These are phyloP conservation scores for Dryas octopetala DNA, from an alignment of 306 rosid genomes.

Conservation along the genomic window DNA sequence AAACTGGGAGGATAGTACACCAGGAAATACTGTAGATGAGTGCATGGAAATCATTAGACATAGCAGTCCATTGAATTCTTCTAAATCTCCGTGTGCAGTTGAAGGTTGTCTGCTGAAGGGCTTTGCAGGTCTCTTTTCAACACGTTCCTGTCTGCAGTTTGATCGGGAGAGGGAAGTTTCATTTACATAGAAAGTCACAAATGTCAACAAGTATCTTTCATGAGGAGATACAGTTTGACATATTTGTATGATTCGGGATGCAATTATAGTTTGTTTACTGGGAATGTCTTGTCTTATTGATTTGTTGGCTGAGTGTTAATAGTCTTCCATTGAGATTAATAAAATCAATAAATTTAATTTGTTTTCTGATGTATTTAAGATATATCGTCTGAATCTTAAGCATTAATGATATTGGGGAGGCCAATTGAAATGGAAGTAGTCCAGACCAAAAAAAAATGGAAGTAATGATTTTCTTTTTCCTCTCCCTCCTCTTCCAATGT, in stretches of 20 bases:
- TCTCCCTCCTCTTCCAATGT: background rate
- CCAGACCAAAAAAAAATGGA: background rate
- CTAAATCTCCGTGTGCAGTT: conserved; percentile 78
- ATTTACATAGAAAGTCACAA: conserved; percentile 35
- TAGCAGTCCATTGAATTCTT: conserved; percentile 52
- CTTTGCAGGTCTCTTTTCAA: conserved; percentile 76
- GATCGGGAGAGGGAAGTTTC: conserved; percentile 60
- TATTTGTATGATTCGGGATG: background rate
- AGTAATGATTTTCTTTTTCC: background rate
- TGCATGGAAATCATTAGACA: conserved; percentile 52
- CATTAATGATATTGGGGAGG: background rate
- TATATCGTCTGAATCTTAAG: background rate
- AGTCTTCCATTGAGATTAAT: background rate
- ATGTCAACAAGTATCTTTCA: background rate
- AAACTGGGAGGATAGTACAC: conserved; percentile 33
- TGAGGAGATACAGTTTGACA: background rate
- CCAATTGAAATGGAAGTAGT: background rate
- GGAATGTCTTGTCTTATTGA: background rate
- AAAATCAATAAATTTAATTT: background rate
- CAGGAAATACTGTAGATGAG: conserved; percentile 42
- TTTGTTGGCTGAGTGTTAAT: background rate
- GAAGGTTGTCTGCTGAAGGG: conserved; percentile 89
- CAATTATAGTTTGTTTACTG: background rate
- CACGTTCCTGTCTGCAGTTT: conserved; percentile 49
- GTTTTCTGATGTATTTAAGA: background rate